Base-by-base conservation (phyloP, 2,329 filamentous ascomycete species). In the Stagonosporopsis rhizophila region DNA sequence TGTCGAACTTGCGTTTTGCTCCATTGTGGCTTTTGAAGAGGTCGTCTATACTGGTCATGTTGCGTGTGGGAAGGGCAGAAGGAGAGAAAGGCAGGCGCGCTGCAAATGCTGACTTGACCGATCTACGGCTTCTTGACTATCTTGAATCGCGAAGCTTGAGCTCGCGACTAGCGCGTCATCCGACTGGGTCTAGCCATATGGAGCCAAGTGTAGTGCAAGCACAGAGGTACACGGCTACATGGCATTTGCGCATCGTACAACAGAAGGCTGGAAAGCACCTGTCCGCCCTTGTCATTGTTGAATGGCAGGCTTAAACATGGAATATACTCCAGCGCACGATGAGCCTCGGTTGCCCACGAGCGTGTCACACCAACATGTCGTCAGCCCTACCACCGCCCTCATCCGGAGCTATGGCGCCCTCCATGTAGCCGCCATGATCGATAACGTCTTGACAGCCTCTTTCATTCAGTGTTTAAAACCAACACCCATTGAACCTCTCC, bases 31-130 rank as follows among this genome's bases (percentile, higher is more conserved):
- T 82, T 77, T 85, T 87, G 77, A 88, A 87, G 15, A 88, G 80
- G 40, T 87, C 84, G 69, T 87, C 84, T 61, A 87, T 82, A 69
- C 81, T 85, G 22, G 83, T 81, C 85, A 87, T 87, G 1, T 12
- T 52, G 42, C 27, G 39, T 27, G 15, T n/a, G 20, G 1, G 32
- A 17, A n/a, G 32, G 6, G 11, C 15, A 6, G 3, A 34, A 40
- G n/a, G 15, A 32, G 8, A 23, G n/a, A 37, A 30, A 15, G 8
- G n/a, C 17, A 42, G 20, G 17, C 12, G 19, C 23, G 28, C 11
- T 20, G 11, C 27, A 14, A n/a, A 34, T 7, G 19, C 3, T 20
- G 28, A 32, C 11, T 40, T 25, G 8, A 6, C 17, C 7, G 32
- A 17, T 32, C n/a, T 32, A 39, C 38, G 27, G 9, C 6, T 30